Evolutionary conservation across 1,284 basidiomycete species (phyloP), one percentile per base, ranked within the genome.

Genomic region (Ustilago nuda): DNA sequence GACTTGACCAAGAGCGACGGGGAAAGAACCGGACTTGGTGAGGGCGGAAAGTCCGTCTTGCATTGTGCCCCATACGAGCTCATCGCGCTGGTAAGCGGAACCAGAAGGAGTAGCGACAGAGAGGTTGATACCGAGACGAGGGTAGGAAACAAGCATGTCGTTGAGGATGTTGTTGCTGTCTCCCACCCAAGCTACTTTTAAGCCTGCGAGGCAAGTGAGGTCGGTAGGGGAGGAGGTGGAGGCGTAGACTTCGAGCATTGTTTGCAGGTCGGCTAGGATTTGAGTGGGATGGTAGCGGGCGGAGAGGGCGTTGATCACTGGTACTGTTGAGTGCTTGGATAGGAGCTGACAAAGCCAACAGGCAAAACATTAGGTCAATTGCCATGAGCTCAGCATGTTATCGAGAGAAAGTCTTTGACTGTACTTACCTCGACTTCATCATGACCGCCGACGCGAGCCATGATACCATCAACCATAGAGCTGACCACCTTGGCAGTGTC

Each of bases 221-320:
- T 65, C 56, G 23, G 74, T 68, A 82, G 83, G 92, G 83, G 74
- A 89, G 85, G 0, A 89, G 85, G 0, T 89, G 91, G 88, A 83
- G 5, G 81, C 69, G 48, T 77, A 84, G 60, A 86, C 72, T 79
- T 98, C 95, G 79, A 94, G 90, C 33, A 99, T 88, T 0, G 96
- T 97, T 62, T 98, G 89, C 8, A 99, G 86, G 87, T 98, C 95
- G 3, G 96, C 96, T 32, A 99, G 91, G 72, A 93, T 92, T 86
- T 99, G 96, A 0, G 95, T 97, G 1, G 96, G 96, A 85, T 99
- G 96, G 91, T 95, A 99, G 45, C 95, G 90, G 17, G 93, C 93
- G 2, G 94, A 97, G 27, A 99, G 91, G 2, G 96, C 96, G 86
- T 98, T 99, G 86, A 98, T 89, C 15, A 99, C 94, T 0, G 96